phyloP scores from a whole-genome alignment of 2,329 filamentous ascomycete species.

The Lachnellula hyalina region DNA sequence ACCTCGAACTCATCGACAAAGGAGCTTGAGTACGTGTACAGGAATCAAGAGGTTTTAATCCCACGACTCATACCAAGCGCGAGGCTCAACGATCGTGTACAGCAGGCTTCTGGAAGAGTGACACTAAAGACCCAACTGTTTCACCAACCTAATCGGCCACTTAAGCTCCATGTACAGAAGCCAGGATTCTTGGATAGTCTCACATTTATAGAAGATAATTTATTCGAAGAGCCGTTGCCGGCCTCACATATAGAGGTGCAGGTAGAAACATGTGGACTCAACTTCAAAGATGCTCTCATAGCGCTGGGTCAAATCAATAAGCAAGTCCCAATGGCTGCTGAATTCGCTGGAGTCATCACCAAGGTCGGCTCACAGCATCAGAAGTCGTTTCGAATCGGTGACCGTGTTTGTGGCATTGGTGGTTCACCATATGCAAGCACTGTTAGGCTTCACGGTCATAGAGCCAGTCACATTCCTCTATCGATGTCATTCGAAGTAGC shows the following conservation, averaged over 20 bases:
- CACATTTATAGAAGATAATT: slow-evolving; percentile 8
- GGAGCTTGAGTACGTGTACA: slow-evolving; percentile 19
- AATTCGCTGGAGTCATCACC: slow-evolving; percentile 27
- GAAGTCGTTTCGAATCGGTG: slow-evolving; percentile 22
- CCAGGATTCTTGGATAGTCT: slow-evolving; percentile 15
- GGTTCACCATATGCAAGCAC: neutral
- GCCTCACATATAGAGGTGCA: slow-evolving; percentile 8
- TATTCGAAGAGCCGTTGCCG: neutral
- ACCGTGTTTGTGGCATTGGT: slow-evolving; percentile 21
- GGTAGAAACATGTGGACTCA: slow-evolving; percentile 18
- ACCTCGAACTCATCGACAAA: neutral
- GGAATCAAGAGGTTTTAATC: slow-evolving; percentile 15
- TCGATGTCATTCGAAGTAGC: slow-evolving; percentile 11
- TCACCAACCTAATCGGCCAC: neutral
- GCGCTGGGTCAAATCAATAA: slow-evolving; percentile 29
- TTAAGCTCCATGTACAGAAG: slow-evolving; percentile 5
- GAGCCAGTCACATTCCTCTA: slow-evolving; percentile 24
- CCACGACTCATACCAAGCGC: slow-evolving; percentile 9
- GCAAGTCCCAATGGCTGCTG: slow-evolving; percentile 26
- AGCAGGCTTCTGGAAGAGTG: slow-evolving; percentile 11
- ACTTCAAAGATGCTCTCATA: slow-evolving; percentile 27
- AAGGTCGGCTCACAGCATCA: slow-evolving; percentile 21
- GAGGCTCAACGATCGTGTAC: slow-evolving; percentile 17
- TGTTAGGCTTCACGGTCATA: neutral
- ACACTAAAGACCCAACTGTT: neutral